Evolutionary conservation across 1,284 basidiomycete species (phyloP), one percentile per base, ranked within the genome.

Genomic region (Singerocomus inundabilis): DNA sequence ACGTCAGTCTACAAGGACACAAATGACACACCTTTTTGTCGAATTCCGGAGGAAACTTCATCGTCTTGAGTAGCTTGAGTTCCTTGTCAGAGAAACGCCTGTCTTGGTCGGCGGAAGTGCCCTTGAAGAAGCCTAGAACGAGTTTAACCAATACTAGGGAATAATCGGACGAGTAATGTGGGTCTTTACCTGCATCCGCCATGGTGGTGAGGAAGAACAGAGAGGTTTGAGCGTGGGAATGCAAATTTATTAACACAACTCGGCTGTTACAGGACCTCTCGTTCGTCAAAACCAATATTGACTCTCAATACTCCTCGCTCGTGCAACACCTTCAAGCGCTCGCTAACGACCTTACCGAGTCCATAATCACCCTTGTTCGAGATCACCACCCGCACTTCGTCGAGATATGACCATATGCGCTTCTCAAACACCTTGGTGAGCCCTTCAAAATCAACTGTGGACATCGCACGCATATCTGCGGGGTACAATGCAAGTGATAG

Each of bases 21-120:
- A 33, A 26, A 44, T 21, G 32, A 53, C 62, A 43, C 34, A 88
- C 93, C 79, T 95, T 94, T 70, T 89, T 85, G 41, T 91, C 85
- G 62, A 98, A 97, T 63, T 91, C 82, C 4, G 88, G 69, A 5
- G 94, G 93, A 66, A 97, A 97, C 71, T 94, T 94, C 72, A 94
- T 90, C 11, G 82, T 72, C 71, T 89, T 93, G 58, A 97, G 82
- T 33, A 95, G 78, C 60, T 90, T 89, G 41, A 86, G 74, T 72
- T 98, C 93, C 75, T 99, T 98, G 83, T 98, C 91, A 44, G 88
- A 91, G 72, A 98, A 98, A 48, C 96, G 84, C 59, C 87, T 81
- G 68, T 91, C 88, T 68, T 91, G 87, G 74, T 89, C 88, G 39
- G 86, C 84, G 56, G 85, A 88, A 26, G 88, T 91, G 62, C 89